Percentiles rank a stretch among this genome's conserved stretches.
Evolutionary conservation across 805 yeast species (phyloP).

Genomic region (Candida incommunis): DNA sequence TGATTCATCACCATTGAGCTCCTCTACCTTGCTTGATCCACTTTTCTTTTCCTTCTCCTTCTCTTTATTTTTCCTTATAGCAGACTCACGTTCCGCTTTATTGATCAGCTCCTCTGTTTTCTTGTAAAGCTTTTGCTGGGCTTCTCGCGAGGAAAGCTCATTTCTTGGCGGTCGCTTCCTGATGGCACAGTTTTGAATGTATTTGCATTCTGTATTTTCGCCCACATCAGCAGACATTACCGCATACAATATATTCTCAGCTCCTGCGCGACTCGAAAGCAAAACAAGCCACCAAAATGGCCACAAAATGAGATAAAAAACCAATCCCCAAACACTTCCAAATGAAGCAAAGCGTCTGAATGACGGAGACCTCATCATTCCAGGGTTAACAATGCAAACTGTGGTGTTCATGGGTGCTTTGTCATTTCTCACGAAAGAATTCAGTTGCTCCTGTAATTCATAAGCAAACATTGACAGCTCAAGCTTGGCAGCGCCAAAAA

Average conservation of each 20-base stretch:
- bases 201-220: constrained; percentile 47
- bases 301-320: constrained; percentile 52
- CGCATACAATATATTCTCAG: constrained; percentile 61
- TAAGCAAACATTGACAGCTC: constrained; percentile 60
- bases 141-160: constrained; percentile 47
- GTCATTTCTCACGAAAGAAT: constrained; percentile 50
- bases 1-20: constrained; percentile 1
- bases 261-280: constrained; percentile 65
- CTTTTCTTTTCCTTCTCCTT: constrained; percentile 6
- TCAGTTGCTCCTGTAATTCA: constrained; percentile 59
- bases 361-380: constrained; percentile 78
- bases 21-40: constrained; percentile 5
- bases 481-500: constrained; percentile 72
- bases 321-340: constrained; percentile 44
- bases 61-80: constrained; percentile 41
- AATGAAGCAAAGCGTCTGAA: constrained; percentile 64
- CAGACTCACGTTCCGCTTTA: constrained; percentile 55
- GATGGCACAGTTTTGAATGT: constrained; percentile 57
- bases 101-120: constrained; percentile 45
- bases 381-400: constrained; percentile 76
- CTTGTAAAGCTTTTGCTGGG: constrained; percentile 48
- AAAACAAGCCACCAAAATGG: constrained; percentile 77
- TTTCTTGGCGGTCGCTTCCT: constrained; percentile 34
- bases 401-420: constrained; percentile 51
- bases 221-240: constrained; percentile 58